Conservation (phyloP, 352 stramenopile species). For the Aphanomyces invadans region DNA sequence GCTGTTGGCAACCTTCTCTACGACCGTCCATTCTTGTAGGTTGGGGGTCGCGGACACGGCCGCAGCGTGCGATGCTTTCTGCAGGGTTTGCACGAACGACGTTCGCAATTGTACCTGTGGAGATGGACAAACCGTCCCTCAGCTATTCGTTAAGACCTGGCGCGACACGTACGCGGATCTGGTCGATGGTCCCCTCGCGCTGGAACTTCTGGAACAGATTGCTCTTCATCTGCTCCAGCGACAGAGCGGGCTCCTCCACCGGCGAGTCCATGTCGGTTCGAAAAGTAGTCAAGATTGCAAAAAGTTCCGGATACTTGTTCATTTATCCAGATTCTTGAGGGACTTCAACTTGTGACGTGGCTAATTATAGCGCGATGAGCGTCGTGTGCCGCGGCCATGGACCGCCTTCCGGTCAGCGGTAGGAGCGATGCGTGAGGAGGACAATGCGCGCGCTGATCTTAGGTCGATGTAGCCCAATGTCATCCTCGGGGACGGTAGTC, state of each 20-base stretch:
- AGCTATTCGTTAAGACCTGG: background rate
- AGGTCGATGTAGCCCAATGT: no score
- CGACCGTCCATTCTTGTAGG: conserved; percentile 3
- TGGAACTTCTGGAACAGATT: conserved; percentile 19
- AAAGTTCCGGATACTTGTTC: background rate
- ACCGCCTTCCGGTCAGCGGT: background rate
- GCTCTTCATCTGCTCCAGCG: conserved; percentile 16
- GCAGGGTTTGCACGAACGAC: conserved; percentile 21
- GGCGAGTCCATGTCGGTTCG: background rate
- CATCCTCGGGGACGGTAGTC: background rate
- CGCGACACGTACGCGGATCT: conserved; percentile 19
- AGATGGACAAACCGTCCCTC: background rate
- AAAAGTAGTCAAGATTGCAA: background rate
- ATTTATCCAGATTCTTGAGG: no score
- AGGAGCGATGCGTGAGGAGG: no score
- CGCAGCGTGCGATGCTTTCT: background rate
- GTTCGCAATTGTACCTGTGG: conserved; percentile 18
- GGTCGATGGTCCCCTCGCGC: conserved; percentile 10
- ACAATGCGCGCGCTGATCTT: no score
- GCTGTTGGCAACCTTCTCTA: conserved; percentile 23
- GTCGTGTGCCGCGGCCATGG: background rate
- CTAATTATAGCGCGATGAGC: background rate
- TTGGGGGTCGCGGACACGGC: background rate
- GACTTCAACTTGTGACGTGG: background rate
- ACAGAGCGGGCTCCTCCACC: background rate